A percentile compares a stretch with the other conserved stretches of the same genome.
Conservation (phyloP, 116 monocot genomes). For the Zostera marina region DNA sequence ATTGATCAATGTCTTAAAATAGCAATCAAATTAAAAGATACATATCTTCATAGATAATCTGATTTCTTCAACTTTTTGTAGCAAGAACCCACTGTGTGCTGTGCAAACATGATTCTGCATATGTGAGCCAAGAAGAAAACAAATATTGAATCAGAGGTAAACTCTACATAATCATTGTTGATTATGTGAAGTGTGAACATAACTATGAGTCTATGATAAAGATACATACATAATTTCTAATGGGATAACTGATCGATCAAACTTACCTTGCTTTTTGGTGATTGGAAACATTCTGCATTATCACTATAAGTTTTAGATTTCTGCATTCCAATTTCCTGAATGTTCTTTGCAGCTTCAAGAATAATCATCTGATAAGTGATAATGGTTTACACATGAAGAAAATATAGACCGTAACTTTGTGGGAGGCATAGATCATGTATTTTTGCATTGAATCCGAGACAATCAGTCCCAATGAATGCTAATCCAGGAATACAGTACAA, state of each 20-base stretch:
- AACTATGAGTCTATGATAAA: too few species aligned
- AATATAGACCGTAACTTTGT: neutral
- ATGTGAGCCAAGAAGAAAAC: too few species aligned
- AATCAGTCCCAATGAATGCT: neutral
- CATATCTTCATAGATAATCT: neutral
- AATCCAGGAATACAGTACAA: too few species aligned
- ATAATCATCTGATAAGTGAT: slow-evolving; percentile 25
- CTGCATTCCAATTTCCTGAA: slow-evolving; percentile 17
- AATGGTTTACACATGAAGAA: neutral
- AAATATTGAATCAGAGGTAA: too few species aligned
- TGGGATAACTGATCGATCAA: too few species aligned
- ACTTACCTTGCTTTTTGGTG: neutral
- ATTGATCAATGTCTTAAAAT: neutral
- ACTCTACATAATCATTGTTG: too few species aligned
- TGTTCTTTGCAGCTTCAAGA: slow-evolving; percentile 38
- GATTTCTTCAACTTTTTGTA: neutral
- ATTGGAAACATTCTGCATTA: slow-evolving; percentile 11
- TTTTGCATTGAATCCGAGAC: neutral
- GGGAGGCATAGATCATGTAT: neutral
- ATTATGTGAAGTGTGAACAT: too few species aligned
- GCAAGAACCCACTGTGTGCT: neutral
- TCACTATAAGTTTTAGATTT: slow-evolving; percentile 8
- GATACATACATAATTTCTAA: too few species aligned
- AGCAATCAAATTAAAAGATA: neutral
- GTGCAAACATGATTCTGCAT: neutral